Evolutionary conservation across 371 early-diverging fungal species (phyloP).

Genomic region (Mortierella sp.): DNA sequence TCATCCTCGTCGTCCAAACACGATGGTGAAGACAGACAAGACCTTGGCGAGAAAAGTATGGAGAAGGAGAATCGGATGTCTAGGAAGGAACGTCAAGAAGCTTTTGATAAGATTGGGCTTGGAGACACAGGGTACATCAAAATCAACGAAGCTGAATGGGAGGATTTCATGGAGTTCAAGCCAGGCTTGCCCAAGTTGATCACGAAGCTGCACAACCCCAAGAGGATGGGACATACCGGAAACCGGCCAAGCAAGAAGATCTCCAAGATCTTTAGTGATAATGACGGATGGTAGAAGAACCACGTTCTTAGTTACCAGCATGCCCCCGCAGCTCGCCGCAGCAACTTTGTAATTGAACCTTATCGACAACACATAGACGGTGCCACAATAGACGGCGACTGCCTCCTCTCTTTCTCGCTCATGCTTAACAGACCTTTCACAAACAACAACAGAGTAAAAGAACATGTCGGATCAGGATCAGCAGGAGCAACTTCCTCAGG

Average conservation of each 20-base stretch:
- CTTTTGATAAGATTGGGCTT: slow-evolving; percentile 28
- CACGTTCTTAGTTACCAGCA: no score
- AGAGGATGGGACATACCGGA: slow-evolving; percentile 44
- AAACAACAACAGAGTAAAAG: no score
- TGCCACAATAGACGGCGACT: slow-evolving; percentile 7
- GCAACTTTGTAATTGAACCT: background rate
- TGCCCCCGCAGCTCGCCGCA: slow-evolving; percentile 8
- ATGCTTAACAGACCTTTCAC: background rate
- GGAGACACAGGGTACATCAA: slow-evolving; percentile 42
- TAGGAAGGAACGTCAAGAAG: slow-evolving; percentile 44
- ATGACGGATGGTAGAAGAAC: slow-evolving; percentile 43
- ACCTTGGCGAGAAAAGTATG: background rate
- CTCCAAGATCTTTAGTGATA: slow-evolving; percentile 49
- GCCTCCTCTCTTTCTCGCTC: background rate
- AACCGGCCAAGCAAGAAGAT: slow-evolving; percentile 52
- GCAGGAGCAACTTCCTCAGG: slow-evolving; percentile 1
- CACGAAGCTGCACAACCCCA: slow-evolving; percentile 45
- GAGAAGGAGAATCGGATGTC: slow-evolving; percentile 6
- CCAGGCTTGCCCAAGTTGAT: slow-evolving; percentile 45
- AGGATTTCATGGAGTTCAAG: slow-evolving; percentile 52
- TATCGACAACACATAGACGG: no score
- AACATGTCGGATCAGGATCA: slow-evolving; percentile 9
- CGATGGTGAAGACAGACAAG: background rate
- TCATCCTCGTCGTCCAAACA: background rate
- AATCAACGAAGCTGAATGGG: slow-evolving; percentile 52